A percentile compares a stretch with the other conserved stretches of the same genome.
Conservation (phyloP, 148 eudicot species). For the Cornus kousa region DNA sequence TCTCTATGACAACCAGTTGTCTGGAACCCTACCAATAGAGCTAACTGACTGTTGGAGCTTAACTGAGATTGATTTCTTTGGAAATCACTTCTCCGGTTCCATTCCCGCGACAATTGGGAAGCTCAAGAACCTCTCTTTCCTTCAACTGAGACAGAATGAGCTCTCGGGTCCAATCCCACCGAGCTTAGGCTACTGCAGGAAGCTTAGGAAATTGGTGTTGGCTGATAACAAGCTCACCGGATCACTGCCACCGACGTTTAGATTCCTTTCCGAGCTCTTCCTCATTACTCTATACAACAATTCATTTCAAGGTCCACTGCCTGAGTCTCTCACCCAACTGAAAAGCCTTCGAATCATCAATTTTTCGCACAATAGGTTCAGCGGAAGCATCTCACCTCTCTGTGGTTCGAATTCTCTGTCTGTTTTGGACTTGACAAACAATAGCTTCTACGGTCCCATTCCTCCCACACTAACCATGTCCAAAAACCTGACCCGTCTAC, state of each 20-base stretch:
- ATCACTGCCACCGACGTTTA: constrained; percentile 58
- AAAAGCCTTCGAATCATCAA: constrained; percentile 70
- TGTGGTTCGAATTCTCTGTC: constrained; percentile 61
- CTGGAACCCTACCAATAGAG: constrained; percentile 73
- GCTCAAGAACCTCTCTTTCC: constrained; percentile 55
- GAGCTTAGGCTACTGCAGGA: constrained; percentile 66
- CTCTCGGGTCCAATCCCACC: constrained; percentile 69
- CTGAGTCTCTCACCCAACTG: constrained; percentile 53
- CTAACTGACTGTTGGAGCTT: constrained; percentile 69
- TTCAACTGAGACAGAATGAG: constrained; percentile 87
- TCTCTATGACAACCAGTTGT: constrained; percentile 75
- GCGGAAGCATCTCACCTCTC: constrained; percentile 58
- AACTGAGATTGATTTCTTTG: constrained; percentile 71
- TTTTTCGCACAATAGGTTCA: constrained; percentile 62
- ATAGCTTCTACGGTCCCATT: constrained; percentile 64
- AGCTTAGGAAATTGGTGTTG: constrained; percentile 62
- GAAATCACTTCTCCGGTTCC: constrained; percentile 62
- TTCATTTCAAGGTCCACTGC: constrained; percentile 76
- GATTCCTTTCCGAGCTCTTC: constrained; percentile 54
- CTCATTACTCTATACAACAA: constrained; percentile 85
- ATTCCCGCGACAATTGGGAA: constrained; percentile 74
- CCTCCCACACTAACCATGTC: constrained; percentile 62
- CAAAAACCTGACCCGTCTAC: constrained; percentile 59
- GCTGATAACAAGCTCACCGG: constrained; percentile 79
- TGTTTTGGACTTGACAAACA: constrained; percentile 66